These are phyloP conservation scores for Climacium dendroides DNA, from an alignment of 225 moss, liverwort and hornwort species.

Conservation along the genomic window DNA sequence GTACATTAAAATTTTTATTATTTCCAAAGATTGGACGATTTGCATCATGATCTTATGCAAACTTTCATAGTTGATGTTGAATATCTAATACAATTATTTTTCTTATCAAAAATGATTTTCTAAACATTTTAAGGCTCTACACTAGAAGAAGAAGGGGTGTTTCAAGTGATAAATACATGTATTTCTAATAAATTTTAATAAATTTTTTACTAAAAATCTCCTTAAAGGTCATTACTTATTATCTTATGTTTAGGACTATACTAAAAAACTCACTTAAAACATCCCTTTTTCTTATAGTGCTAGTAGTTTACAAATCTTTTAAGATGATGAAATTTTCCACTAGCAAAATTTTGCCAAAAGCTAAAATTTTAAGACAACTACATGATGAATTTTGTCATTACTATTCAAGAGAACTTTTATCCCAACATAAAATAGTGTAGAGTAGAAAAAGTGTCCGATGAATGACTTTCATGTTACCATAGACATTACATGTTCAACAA, in stretches of 20 bases:
- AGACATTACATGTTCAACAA: neutral
- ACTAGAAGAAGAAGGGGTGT: no score
- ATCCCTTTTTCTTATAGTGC: no score
- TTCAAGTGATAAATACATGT: no score
- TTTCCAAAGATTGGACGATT: neutral
- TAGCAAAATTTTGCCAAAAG: neutral
- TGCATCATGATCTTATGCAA: neutral
- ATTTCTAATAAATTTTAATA: no score
- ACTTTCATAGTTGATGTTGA: neutral
- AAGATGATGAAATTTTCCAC: neutral
- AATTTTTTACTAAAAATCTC: no score
- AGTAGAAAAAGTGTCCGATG: rapidly evolving
- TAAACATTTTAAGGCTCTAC: rapidly evolving
- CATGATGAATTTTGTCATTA: neutral
- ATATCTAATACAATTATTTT: neutral
- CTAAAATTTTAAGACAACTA: neutral
- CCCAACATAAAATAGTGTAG: rapidly evolving
- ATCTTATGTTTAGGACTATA: no score
- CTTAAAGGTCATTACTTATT: no score
- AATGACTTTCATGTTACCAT: neutral
- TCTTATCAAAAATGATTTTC: neutral
- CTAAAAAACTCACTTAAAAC: no score
- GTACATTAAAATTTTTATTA: no score
- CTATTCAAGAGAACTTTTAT: neutral
- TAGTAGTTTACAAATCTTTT: rapidly evolving